Conservation (phyloP, 106 monocot species). For the Vanilla planifolia region DNA sequence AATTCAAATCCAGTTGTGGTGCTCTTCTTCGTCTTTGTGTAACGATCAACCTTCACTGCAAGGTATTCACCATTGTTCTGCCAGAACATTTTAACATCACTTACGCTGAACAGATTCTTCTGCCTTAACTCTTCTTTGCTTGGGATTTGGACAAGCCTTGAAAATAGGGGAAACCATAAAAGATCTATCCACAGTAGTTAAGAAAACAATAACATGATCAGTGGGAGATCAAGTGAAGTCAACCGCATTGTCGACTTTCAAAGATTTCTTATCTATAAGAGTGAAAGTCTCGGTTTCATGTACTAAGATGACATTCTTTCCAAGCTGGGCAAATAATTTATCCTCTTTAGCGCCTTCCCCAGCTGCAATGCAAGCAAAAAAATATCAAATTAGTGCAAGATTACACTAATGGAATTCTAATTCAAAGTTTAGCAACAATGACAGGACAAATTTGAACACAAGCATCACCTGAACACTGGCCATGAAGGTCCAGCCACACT, state of each 20-base stretch:
- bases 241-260: constrained; percentile 77
- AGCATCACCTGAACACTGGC: constrained; percentile 75
- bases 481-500: constrained; percentile 75
- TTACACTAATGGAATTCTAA: background rate
- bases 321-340: constrained; percentile 92
- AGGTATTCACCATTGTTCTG: constrained; percentile 93
- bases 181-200: constrained; percentile 45
- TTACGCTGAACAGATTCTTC: constrained; percentile 88
- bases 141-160: constrained; percentile 85
- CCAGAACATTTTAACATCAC: constrained; percentile 96
- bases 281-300: constrained; percentile 93
- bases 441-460: background rate
- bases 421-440: too few species aligned
- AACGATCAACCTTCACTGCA: constrained; percentile 84
- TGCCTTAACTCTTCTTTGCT: constrained; percentile 89
- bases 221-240: constrained; percentile 93
- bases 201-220: constrained; percentile 67
- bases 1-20: constrained; percentile 93
- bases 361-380: constrained; percentile 30
- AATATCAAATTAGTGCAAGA: too few species aligned
- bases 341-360: constrained; percentile 87
- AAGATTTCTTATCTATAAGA: constrained; percentile 86
- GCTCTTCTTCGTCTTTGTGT: constrained; percentile 94
- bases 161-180: constrained; percentile 21
- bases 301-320: constrained; percentile 78